Evolutionary conservation across 1,139 yeast species (phyloP), one percentile per base, ranked within the genome.

Genomic region (Pichia sp.): DNA sequence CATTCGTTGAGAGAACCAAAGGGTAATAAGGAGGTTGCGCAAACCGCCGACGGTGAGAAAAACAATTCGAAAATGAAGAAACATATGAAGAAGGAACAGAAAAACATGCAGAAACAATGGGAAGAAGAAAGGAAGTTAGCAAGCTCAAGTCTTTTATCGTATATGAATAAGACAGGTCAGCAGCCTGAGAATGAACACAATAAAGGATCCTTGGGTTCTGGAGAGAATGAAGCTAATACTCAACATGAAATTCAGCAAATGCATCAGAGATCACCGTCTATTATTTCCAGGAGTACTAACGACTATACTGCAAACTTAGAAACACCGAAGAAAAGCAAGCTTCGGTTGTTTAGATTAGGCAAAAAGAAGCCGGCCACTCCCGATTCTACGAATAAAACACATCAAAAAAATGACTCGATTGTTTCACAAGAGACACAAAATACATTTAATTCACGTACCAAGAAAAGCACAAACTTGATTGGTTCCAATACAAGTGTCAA

Each of bases 1-100:
- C 57, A 56, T 37, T 55, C 58, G 7, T 33, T 56, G 29, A 47
- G 59, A 36, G 54, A 44, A 29, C n/a, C 26, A 7, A 31, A 33
- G 23, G 33, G 33, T 31, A 31, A 31, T 31, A 31, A 8, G 8
- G 33, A 31, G 8, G 33, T 31, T 31, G 33, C 8, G 33, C 23
- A 16, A 16, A 26, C 36, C 3, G 40, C 41, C 33, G 11, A 39
- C 7, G 31, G 39, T 7, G 40, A 43, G 11, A 31, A 27, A 4
- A 16, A 29, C 1, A 50, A 47, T 27, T 37, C 43, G 10, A 45
- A 40, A 29, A 23, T 46, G 10, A 47, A 40, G 29, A 48, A 42
- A 29, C 32, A 48, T 23, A 32, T 44, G 16, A 47, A 50, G 39
- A 36, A 38, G 23, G 49, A 52, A 32, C 46, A 41, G 7, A 49